Percentiles rank a stretch among this genome's conserved stretches.
Conservation (phyloP, 2,329 filamentous ascomycete genomes). For the Colletotrichum abscissum region DNA sequence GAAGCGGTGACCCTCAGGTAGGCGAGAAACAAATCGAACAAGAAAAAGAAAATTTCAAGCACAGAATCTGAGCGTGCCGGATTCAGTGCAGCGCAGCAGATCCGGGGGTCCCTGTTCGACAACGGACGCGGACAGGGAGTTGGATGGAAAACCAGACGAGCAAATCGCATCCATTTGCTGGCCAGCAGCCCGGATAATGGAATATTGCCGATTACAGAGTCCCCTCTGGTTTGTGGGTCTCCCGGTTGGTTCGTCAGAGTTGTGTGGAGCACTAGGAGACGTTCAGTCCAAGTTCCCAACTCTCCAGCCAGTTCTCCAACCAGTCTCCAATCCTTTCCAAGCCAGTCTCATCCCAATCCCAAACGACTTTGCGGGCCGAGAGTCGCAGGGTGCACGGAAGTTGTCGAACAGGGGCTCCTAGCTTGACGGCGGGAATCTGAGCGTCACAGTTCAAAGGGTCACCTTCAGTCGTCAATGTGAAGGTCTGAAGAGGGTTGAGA, state of each 20-base stretch:
- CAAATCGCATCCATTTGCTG: slow-evolving; percentile 30
- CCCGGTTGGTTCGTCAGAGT: slow-evolving; percentile 15
- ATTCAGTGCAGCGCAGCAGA: slow-evolving; percentile 1
- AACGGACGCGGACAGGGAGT: slow-evolving; percentile 18
- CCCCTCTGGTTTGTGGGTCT: neutral
- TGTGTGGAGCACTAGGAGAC: neutral
- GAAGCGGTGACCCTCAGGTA: neutral
- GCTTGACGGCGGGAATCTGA: slow-evolving; percentile 13
- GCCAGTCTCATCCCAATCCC: slow-evolving; percentile 14
- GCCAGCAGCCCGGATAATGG: slow-evolving; percentile 26
- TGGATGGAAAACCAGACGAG: slow-evolving; percentile 22
- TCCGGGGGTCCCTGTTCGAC: slow-evolving; percentile 21
- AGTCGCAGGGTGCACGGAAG: slow-evolving; percentile 16
- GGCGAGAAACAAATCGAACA: neutral
- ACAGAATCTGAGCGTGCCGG: neutral
- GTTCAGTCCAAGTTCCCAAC: neutral
- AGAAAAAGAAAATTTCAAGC: neutral
- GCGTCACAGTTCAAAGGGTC: neutral
- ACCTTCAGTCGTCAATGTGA: neutral
- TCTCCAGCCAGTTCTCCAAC: neutral
- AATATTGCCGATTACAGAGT: slow-evolving; percentile 16
- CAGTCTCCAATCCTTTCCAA: slow-evolving; percentile 19
- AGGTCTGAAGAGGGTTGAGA: neutral
- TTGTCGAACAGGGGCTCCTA: slow-evolving; percentile 22
- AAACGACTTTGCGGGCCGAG: slow-evolving; percentile 16